Conservation (phyloP, 495 filamentous ascomycete genomes). For the Penicillium coprophilum region DNA sequence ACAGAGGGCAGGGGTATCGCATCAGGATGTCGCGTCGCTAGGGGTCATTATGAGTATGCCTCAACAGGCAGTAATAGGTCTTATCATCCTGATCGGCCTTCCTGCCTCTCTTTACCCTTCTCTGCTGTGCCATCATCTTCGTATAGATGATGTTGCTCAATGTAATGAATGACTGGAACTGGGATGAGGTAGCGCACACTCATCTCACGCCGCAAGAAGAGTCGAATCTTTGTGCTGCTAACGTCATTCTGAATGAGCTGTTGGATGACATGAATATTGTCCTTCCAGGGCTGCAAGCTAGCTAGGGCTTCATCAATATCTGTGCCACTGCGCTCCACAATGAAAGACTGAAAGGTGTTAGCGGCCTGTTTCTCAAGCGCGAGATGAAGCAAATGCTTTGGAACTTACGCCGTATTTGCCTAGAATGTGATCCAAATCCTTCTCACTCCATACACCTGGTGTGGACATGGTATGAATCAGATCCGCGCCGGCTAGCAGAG, state of each 20-base stretch:
- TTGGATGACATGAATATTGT: conserved; percentile 84
- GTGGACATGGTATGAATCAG: conserved; percentile 84
- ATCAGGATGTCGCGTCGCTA: conserved; percentile 24
- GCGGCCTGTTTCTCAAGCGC: neutral
- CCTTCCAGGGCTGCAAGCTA: conserved; percentile 66
- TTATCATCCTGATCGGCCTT: conserved; percentile 26
- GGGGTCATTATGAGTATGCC: conserved; percentile 15
- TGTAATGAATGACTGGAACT: conserved; percentile 70
- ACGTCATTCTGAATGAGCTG: conserved; percentile 91
- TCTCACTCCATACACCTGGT: conserved; percentile 72
- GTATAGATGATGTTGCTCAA: conserved; percentile 72
- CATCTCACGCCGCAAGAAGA: conserved; percentile 79
- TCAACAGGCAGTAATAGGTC: neutral
- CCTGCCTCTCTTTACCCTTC: conserved; percentile 39
- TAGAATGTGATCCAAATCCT: conserved; percentile 86
- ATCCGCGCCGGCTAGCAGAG: conserved; percentile 78
- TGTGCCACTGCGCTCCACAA: conserved; percentile 86
- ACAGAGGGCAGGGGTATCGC: conserved; percentile 29
- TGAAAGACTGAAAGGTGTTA: conserved; percentile 59
- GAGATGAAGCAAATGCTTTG: neutral
- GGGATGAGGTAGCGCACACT: conserved; percentile 69
- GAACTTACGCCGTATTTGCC: conserved; percentile 66
- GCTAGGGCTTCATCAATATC: conserved; percentile 82
- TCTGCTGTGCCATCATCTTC: conserved; percentile 57
- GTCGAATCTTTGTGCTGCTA: conserved; percentile 81